These are phyloP conservation scores for Arthroderma sp. DNA, from an alignment of 2,329 filamentous ascomycete species.

Conservation along the genomic window DNA sequence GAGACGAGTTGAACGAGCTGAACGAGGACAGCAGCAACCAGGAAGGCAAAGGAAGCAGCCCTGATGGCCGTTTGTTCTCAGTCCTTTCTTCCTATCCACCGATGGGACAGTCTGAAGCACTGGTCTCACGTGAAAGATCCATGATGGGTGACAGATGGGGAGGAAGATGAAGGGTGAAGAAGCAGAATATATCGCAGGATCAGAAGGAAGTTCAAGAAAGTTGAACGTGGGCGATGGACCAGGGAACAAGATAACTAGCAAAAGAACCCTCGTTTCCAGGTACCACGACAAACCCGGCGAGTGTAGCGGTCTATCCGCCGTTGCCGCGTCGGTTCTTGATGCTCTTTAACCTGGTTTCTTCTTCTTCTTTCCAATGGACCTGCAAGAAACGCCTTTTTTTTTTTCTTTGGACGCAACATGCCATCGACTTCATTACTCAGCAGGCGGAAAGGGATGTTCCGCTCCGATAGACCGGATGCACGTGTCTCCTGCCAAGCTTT, in stretches of 20 bases:
- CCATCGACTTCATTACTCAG: background rate
- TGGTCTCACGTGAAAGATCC: slow-evolving; percentile 12
- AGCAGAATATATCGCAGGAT: too few relatives aligned
- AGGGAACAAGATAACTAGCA: background rate
- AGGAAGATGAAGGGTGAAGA: background rate
- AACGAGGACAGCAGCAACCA: background rate
- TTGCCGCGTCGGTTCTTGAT: slow-evolving; percentile 2
- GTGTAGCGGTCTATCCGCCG: slow-evolving; percentile 2
- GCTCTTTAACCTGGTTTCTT: background rate
- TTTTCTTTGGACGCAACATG: background rate
- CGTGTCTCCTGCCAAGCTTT: slow-evolving; percentile 3
- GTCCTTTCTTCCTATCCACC: slow-evolving; percentile 9
- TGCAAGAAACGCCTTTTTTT: background rate
- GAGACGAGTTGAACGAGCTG: background rate
- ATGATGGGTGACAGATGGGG: slow-evolving; percentile 9
- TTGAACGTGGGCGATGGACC: background rate
- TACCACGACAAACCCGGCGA: background rate
- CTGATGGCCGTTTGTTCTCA: background rate
- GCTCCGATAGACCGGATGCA: background rate
- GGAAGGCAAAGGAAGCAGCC: background rate
- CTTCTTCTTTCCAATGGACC: background rate
- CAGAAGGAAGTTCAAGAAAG: too few relatives aligned
- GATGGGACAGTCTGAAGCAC: slow-evolving; percentile 10
- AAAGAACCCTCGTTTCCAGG: background rate
- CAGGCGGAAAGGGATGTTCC: background rate